Conservation (phyloP, 2,329 filamentous ascomycete species). For the Neonectria coccinea region DNA sequence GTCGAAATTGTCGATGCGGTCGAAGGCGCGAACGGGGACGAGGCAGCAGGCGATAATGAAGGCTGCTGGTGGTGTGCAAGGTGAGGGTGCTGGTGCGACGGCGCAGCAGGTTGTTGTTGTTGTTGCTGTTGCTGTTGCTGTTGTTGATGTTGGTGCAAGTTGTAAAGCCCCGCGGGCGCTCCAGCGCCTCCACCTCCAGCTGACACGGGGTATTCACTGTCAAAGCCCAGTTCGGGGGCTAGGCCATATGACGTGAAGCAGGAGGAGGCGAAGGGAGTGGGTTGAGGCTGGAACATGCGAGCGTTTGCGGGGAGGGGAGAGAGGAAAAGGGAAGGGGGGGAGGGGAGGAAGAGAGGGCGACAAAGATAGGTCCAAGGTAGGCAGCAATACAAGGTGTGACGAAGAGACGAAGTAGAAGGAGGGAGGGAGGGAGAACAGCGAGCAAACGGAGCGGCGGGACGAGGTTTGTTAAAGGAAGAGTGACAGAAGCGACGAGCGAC, state of each 20-base stretch:
- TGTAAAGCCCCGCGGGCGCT: constrained; percentile 31
- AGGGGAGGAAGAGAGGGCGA: constrained; percentile 28
- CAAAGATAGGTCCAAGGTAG: neutral
- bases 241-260: constrained; percentile 57
- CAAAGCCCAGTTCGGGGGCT: constrained; percentile 47
- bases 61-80: constrained; percentile 32
- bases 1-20: constrained; percentile 32
- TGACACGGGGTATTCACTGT: constrained; percentile 34
- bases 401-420: constrained; percentile 6
- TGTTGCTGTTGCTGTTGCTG: constrained; percentile 3
- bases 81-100: constrained; percentile 25
- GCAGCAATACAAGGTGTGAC: constrained; percentile 21
- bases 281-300: constrained; percentile 67
- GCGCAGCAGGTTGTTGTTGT: constrained; percentile 13
- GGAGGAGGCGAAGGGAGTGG: constrained; percentile 61
- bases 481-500: neutral
- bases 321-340: constrained; percentile 24
- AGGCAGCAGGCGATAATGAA: constrained; percentile 30
- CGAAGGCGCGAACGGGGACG: constrained; percentile 36
- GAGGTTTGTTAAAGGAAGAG: constrained; percentile 13
- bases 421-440: neutral
- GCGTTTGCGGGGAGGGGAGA: constrained; percentile 11
- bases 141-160: constrained; percentile 1
- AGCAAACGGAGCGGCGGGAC: constrained; percentile 7
- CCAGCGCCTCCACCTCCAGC: constrained; percentile 44